phyloP scores from a whole-genome alignment of 192 early-diverging fungal species.

The Cladochytrium replicatum region DNA sequence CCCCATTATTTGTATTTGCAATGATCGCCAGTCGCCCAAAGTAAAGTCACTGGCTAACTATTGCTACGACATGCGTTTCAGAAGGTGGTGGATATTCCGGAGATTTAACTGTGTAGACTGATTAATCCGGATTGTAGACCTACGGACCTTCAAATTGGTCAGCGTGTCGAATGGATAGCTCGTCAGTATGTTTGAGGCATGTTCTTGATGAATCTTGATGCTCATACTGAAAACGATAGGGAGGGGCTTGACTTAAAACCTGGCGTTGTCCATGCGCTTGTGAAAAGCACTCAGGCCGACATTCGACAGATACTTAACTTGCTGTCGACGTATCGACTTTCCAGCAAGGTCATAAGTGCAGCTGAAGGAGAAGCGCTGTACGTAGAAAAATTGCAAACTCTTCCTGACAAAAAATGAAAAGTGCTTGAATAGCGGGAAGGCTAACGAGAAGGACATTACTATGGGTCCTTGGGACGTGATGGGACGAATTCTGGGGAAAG shows the following conservation, averaged over 20 bases:
- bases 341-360: slow-evolving; percentile 55
- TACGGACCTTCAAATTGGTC: slow-evolving; percentile 58
- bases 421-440: slow-evolving; percentile 11
- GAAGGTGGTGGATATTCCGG: no score
- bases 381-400: no score
- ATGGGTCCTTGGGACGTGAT: slow-evolving; percentile 70
- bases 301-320: slow-evolving; percentile 95
- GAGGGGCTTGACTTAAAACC: slow-evolving; percentile 66
- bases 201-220: no score
- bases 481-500: slow-evolving; percentile 44
- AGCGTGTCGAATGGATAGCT: slow-evolving; percentile 68
- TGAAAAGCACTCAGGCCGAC: slow-evolving; percentile 71
- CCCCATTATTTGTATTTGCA: slow-evolving; percentile 98
- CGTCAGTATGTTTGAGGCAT: slow-evolving; percentile 41
- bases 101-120: slow-evolving; percentile 10
- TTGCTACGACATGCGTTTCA: slow-evolving; percentile 76
- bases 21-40: slow-evolving; percentile 81
- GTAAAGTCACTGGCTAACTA: slow-evolving; percentile 71
- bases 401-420: no score
- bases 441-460: slow-evolving; percentile 50
- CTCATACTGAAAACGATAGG: slow-evolving; percentile 20
- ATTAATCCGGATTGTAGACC: slow-evolving; percentile 33
- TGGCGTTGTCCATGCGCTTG: slow-evolving; percentile 74
- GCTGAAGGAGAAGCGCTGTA: slow-evolving; percentile 71
- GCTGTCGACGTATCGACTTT: slow-evolving; percentile 78